phyloP scores from a whole-genome alignment of 164 flowering plant species.

The Nymphaea thermarum region DNA sequence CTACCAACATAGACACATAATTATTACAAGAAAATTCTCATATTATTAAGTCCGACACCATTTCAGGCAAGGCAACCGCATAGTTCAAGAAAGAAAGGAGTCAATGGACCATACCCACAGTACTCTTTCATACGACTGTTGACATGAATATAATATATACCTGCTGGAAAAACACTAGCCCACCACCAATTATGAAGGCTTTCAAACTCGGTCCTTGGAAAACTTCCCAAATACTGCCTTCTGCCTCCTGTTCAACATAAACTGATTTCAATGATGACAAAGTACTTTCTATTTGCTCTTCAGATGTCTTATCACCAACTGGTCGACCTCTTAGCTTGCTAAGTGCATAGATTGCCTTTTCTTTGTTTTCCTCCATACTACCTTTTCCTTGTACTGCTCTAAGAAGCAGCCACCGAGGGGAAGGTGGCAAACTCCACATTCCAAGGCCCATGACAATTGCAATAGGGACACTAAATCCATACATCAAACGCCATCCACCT shows the following conservation, averaged over 20 bases:
- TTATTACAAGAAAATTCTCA: not conserved
- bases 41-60: no score
- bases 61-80: not conserved
- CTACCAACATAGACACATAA: constrained; percentile 27
- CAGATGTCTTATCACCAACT: constrained; percentile 56
- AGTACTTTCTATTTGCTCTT: constrained; percentile 75
- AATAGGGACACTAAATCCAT: constrained; percentile 59
- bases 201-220: constrained; percentile 81
- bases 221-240: constrained; percentile 69
- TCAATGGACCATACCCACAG: no score
- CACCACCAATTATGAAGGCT: constrained; percentile 90
- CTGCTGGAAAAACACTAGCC: constrained; percentile 90
- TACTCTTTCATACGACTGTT: no score
- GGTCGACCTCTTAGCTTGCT: constrained; percentile 71
- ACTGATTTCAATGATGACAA: constrained; percentile 55
- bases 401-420: constrained; percentile 92
- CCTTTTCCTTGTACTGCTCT: constrained; percentile 87
- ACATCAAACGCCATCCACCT: constrained; percentile 98
- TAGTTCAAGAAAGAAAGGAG: not conserved
- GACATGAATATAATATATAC: constrained; percentile 13
- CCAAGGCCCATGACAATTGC: constrained; percentile 83
- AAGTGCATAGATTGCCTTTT: constrained; percentile 56
- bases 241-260: constrained; percentile 45
- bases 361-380: constrained; percentile 49
- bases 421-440: constrained; percentile 76